Evolutionary conservation across 1,284 basidiomycete genomes (phyloP), one percentile per base, ranked within the genome.

Genomic region (Agroathelia rolfsii): DNA sequence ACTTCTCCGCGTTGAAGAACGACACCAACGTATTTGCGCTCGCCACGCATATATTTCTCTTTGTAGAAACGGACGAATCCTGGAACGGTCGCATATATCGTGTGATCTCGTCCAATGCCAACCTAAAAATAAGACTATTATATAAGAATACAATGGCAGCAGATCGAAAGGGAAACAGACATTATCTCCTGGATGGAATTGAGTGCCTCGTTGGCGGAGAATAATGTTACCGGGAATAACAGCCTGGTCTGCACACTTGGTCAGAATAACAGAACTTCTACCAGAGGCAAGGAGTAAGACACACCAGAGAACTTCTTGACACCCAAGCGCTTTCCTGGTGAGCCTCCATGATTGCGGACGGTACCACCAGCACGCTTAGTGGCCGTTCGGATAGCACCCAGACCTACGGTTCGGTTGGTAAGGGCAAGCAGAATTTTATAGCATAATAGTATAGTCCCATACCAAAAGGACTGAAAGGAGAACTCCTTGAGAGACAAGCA

Each of bases 161-260:
- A 30, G 21, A 30, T 37, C 36, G 21, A 32, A 36, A 36, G 41
- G 27, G 24, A 28, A 5, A 20, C 28, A 30, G 32, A 36, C 89
- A 58, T 95, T 78, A 57, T 90, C 87, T 1, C 90, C 92, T 2
- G 93, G 79, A 51, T 92, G 87, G 59, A 93, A 92, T 34, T 79
- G 66, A 1, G 81, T 79, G 7, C 93, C 93, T 42, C 93, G 72
- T 58, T 96, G 92, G 30, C 92, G 75, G 23, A 95, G 76, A 49
- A 96, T 84, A 47, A 96, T 94, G 60, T 93, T 87, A 29, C 93
- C 92, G 6, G 90, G 85, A 18, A 87, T 72, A 12, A 95, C 90
- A 53, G 69, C 73, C 58, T 95, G 77, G 53, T 93, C 90, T 84
- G 43, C 12, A 30, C 31, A 17, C 30, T 24, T 16, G 23, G 20